These are phyloP conservation scores for Penicillium sp. DNA, from an alignment of 2,329 filamentous ascomycete species.

Conservation along the genomic window DNA sequence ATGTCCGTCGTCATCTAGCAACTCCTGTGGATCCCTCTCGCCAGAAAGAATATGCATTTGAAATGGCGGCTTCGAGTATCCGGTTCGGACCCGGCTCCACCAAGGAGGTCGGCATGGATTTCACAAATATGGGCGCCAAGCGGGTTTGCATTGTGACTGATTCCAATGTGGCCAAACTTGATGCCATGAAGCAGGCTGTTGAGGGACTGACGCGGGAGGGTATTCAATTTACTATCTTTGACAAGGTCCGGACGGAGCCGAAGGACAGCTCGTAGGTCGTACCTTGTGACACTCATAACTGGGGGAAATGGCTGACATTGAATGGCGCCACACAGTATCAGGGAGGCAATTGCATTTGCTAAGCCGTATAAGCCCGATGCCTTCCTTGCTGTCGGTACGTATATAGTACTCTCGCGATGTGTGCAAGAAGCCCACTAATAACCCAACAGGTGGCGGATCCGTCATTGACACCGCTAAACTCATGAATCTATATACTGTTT, in stretches of 20 bases:
- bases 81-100: constrained; percentile 91
- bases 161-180: constrained; percentile 72
- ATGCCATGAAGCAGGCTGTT: constrained; percentile 85
- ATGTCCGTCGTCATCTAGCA: constrained; percentile 65
- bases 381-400: constrained; percentile 79
- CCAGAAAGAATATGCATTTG: constrained; percentile 95
- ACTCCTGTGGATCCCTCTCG: constrained; percentile 70
- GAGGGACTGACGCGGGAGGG: constrained; percentile 78
- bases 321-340: constrained; percentile 64
- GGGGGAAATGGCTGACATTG: background rate
- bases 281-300: background rate
- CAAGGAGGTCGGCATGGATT: constrained; percentile 96
- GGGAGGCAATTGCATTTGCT: constrained; percentile 83
- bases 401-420: background rate
- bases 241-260: constrained; percentile 80
- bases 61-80: constrained; percentile 95
- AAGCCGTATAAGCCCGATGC: constrained; percentile 81
- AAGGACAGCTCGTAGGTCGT: constrained; percentile 81
- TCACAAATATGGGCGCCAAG: constrained; percentile 84
- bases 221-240: constrained; percentile 77
- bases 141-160: constrained; percentile 93
- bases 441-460: constrained; percentile 66
- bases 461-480: constrained; percentile 98
- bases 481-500: constrained; percentile 94
- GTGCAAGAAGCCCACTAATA: background rate